Evolutionary conservation across 2,329 filamentous ascomycete genomes (phyloP).

Genomic region (Whalleya microplaca): DNA sequence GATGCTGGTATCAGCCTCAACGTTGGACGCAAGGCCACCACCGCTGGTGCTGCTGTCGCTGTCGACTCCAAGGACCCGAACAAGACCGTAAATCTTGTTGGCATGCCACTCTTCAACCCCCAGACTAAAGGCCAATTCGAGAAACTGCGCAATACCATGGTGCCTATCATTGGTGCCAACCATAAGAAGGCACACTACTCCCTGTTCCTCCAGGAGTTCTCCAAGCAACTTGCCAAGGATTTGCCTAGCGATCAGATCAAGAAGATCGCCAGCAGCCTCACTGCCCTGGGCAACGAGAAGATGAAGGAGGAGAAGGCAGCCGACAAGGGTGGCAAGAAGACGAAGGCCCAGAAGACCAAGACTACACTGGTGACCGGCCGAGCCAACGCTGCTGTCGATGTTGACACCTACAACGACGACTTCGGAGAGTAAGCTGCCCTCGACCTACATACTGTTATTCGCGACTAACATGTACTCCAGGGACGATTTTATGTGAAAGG

Average conservation of each 20-base stretch:
- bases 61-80: conserved; percentile 74
- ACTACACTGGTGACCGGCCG: conserved; percentile 72
- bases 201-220: conserved; percentile 88
- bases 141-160: conserved; percentile 75
- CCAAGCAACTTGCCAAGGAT: conserved; percentile 84
- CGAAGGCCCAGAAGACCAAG: conserved; percentile 96
- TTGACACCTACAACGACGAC: conserved; percentile 78
- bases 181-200: conserved; percentile 88
- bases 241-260: conserved; percentile 93
- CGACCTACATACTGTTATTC: neutral
- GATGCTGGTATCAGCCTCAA: conserved; percentile 64
- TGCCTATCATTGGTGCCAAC: conserved; percentile 75
- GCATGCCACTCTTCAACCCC: conserved; percentile 86
- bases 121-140: conserved; percentile 85
- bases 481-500: conserved; percentile 73
- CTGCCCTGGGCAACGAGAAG: conserved; percentile 94
- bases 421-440: conserved; percentile 76
- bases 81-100: conserved; percentile 78
- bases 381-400: conserved; percentile 65
- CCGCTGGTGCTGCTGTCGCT: conserved; percentile 67
- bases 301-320: conserved; percentile 97
- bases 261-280: conserved; percentile 86
- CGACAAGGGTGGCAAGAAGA: conserved; percentile 95
- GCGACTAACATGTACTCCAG: conserved; percentile 42
- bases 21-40: conserved; percentile 68